Base-by-base conservation (phyloP, 2,329 filamentous ascomycete species). In the Penicillium sclerotiorum region DNA sequence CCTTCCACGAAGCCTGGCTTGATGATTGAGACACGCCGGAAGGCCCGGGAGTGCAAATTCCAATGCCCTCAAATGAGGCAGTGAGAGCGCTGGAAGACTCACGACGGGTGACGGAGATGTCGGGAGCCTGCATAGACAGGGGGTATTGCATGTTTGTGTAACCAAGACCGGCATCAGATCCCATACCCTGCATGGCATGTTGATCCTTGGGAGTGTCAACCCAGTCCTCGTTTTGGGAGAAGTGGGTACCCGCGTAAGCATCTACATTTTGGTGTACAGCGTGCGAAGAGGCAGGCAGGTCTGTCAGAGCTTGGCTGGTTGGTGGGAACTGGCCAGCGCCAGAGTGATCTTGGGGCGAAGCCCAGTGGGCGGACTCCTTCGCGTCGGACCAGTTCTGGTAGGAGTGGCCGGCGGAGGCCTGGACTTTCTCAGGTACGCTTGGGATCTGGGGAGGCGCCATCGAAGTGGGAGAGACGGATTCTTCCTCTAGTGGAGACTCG, bases 71-170 rank as follows among this genome's bases (percentile, higher is more conserved):
- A 15, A 73, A 45, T 3, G 64, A 65, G 41, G 65, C 56, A 4
- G 64, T 61, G 22, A 71, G 61, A 4, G 70, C 68, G 52, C 69
- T 67, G 1, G 68, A 69, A 13, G 67, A 68, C 25, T 60, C 66
- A 35, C 68, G 65, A 18, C 66, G 57, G 15, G 61, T 51, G 28
- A 66, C 44, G 15, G 62, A 51, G 33, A 64, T 62, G 32, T 67
- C 61, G n/a, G 66, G 59, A 17, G 61, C 48, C 32, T 68, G 68
- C 49, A 72, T 53, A 12, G 56, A 50, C 43, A 60, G 52, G 5
- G 62, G 54, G 52, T 67, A 72, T 38, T 64, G 64, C 52, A 71
- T 61, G 18, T 63, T 52, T 47, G 59, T 60, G 53, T 70, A 71
- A 40, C 64, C 53, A 21, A 62, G 48, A 27, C 50, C 57, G 5